Percentiles rank a stretch among this genome's conserved stretches.
Evolutionary conservation across 176 grass and related monocot species (phyloP).

Genomic region (Chrysopogon serrulatus): DNA sequence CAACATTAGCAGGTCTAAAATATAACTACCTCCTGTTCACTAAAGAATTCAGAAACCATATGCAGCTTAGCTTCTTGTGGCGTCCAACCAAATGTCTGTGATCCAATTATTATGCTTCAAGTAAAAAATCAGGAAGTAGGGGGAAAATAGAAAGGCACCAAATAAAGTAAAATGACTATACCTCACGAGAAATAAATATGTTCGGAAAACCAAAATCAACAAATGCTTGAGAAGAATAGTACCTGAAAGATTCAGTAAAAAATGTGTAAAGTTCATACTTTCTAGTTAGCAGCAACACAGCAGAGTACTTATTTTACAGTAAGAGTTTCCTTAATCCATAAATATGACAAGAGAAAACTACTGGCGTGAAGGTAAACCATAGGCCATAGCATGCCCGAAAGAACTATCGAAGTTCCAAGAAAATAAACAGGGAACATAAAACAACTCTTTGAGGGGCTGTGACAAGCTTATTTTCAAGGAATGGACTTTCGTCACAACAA

Average conservation of each 20-base stretch:
- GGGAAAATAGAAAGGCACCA: neutral
- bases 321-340: neutral
- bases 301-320: neutral
- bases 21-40: constrained; percentile 80
- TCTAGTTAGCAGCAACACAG: neutral
- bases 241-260: constrained; percentile 49
- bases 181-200: constrained; percentile 98
- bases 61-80: constrained; percentile 85
- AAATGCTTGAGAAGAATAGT: constrained; percentile 94
- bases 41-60: constrained; percentile 92
- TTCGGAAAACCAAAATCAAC: constrained; percentile 91
- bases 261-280: neutral
- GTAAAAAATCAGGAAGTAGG: neutral
- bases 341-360: neutral
- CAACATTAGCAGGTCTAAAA: constrained; percentile 25
- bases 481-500: neutral
- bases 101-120: constrained; percentile 14
- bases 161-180: constrained; percentile 34
- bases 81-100: constrained; percentile 90
- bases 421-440: neutral
- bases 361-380: neutral
- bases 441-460: neutral
- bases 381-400: neutral
- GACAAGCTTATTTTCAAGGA: neutral
- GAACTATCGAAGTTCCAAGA: neutral